These are phyloP conservation scores for Malus sieversii DNA, from an alignment of 306 rosid species.

Conservation along the genomic window DNA sequence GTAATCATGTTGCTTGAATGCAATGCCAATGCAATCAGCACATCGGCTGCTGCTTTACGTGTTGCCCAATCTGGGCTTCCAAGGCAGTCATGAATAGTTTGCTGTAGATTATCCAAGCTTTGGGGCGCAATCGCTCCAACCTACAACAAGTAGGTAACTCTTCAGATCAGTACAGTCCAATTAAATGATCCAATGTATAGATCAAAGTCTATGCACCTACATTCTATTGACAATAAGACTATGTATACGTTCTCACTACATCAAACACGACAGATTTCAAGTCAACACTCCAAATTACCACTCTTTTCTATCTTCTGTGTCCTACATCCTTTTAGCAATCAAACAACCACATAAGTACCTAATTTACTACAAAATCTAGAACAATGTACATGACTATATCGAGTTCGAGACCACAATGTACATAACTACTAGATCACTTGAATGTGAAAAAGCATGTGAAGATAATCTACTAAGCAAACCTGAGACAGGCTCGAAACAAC, in stretches of 20 bases:
- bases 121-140: conserved; percentile 84
- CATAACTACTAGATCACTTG: background rate
- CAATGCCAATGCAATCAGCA: conserved; percentile 59
- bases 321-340: background rate
- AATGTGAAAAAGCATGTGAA: background rate
- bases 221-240: background rate
- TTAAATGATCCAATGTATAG: background rate
- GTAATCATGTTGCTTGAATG: conserved; percentile 65
- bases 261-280: background rate
- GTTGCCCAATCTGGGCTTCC: conserved; percentile 89
- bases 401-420: background rate
- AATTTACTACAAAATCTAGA: background rate
- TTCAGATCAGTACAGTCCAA: background rate
- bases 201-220: background rate
- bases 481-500: conserved; percentile 77
- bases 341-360: background rate
- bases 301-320: background rate
- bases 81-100: conserved; percentile 71
- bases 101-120: conserved; percentile 69
- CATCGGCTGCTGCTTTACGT: conserved; percentile 97
- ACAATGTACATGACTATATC: background rate
- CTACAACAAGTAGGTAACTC: conserved; percentile 38
- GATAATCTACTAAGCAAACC: conserved; percentile 32
- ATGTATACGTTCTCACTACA: background rate
- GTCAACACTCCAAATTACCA: background rate